Conservation (phyloP, 306 rosid genomes). For the Prunus kanzakura region DNA sequence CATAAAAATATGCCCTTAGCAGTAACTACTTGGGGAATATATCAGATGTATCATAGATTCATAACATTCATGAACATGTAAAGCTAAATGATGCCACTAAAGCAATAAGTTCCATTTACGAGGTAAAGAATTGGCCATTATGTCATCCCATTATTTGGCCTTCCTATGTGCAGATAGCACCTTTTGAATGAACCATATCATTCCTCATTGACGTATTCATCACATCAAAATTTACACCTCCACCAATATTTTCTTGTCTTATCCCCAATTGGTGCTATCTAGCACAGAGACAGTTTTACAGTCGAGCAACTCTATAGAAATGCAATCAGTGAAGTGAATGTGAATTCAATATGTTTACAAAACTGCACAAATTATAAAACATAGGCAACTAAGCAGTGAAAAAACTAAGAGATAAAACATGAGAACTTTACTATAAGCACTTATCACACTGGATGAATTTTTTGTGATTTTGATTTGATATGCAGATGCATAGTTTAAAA, state of each 20-base stretch:
- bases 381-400: neutral
- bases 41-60: neutral
- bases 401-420: neutral
- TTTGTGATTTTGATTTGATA: neutral
- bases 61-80: neutral
- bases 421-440: neutral
- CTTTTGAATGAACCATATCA: neutral
- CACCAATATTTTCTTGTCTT: neutral
- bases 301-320: neutral
- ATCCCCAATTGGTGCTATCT: conserved; percentile 1
- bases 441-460: neutral
- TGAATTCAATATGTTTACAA: neutral
- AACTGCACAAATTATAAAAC: neutral
- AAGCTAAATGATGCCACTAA: neutral
- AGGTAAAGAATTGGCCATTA: neutral
- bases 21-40: neutral
- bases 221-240: neutral
- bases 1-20: neutral
- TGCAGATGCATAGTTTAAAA: neutral
- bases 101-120: neutral
- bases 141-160: neutral
- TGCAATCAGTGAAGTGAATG: neutral
- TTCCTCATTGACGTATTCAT: neutral
- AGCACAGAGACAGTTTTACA: neutral
- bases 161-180: neutral